These are phyloP conservation scores for Carpinus fangiana DNA, from an alignment of 306 rosid genomes.

Conservation along the genomic window DNA sequence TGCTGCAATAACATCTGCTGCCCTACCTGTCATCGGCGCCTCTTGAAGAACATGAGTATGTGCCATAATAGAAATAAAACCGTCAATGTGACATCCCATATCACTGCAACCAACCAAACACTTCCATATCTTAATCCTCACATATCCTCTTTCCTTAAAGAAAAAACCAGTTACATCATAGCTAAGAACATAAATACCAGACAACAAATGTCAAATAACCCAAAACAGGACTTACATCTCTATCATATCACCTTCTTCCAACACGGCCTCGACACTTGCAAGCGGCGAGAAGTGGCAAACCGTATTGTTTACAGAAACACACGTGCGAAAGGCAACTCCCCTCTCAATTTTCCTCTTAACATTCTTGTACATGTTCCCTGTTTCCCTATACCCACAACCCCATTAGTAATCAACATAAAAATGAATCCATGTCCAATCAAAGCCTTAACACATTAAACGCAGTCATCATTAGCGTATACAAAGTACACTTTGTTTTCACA, in stretches of 20 bases:
- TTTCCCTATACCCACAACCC: conserved; percentile 51
- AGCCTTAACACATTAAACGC: too few relatives aligned
- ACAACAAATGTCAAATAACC: not conserved
- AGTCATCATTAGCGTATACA: too few relatives aligned
- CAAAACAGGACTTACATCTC: conserved; percentile 62
- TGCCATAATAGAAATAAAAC: conserved; percentile 83
- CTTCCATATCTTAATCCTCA: not conserved
- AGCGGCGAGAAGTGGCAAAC: conserved; percentile 91
- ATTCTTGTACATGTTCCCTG: conserved; percentile 80
- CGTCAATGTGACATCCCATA: conserved; percentile 92
- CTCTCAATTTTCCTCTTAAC: conserved; percentile 87
- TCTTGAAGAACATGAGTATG: conserved; percentile 83
- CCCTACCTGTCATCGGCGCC: conserved; percentile 77
- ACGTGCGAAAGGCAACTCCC: conserved; percentile 94
- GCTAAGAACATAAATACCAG: too few relatives aligned
- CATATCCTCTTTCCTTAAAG: too few relatives aligned
- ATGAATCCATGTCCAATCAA: too few relatives aligned
- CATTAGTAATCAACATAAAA: too few relatives aligned
- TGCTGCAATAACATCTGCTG: conserved; percentile 91
- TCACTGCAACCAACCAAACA: conserved; percentile 50
- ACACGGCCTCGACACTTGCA: conserved; percentile 69
- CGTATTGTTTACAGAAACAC: conserved; percentile 85
- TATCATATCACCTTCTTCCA: conserved; percentile 82
- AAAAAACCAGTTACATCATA: too few relatives aligned
- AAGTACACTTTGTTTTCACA: not conserved